Evolutionary conservation across 495 filamentous ascomycete species (phyloP).

Genomic region (Xylaria sp.): DNA sequence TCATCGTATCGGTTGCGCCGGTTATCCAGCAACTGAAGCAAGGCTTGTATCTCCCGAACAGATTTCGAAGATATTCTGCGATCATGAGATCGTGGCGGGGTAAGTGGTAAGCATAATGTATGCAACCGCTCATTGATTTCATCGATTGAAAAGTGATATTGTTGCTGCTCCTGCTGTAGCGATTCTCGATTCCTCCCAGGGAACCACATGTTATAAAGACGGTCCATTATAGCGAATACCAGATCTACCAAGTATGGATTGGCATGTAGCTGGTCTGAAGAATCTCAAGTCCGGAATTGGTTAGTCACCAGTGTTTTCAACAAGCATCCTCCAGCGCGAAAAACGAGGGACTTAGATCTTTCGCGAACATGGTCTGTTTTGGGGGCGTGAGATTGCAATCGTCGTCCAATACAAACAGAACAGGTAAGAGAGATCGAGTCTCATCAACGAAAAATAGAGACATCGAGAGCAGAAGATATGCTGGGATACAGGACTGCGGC

Average conservation of each 20-base stretch:
- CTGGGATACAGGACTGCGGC: too few species aligned
- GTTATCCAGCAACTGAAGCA: constrained; percentile 15
- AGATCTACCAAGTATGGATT: not conserved
- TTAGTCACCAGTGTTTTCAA: too few species aligned
- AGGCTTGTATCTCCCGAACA: constrained; percentile 10
- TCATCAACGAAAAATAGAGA: too few species aligned
- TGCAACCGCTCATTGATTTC: constrained; percentile 2
- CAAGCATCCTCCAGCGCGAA: too few species aligned
- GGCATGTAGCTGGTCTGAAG: too few species aligned
- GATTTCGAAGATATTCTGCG: not conserved
- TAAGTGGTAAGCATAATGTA: not conserved
- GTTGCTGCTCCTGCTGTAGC: not conserved
- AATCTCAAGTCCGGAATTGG: too few species aligned
- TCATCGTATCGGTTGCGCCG: constrained; percentile 2
- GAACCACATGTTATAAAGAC: not conserved
- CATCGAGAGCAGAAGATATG: too few species aligned
- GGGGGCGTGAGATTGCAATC: too few species aligned
- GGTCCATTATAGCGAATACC: not conserved
- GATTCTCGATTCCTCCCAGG: not conserved
- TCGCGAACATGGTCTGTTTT: too few species aligned
- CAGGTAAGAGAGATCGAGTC: too few species aligned
- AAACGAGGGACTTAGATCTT: too few species aligned
- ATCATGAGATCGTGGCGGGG: not conserved
- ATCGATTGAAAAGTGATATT: not conserved
- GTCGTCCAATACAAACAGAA: too few species aligned